A percentile compares a stretch with the other conserved stretches of the same genome.
Conservation (phyloP, 176 grass and related monocot species). For the Eleusine indica region DNA sequence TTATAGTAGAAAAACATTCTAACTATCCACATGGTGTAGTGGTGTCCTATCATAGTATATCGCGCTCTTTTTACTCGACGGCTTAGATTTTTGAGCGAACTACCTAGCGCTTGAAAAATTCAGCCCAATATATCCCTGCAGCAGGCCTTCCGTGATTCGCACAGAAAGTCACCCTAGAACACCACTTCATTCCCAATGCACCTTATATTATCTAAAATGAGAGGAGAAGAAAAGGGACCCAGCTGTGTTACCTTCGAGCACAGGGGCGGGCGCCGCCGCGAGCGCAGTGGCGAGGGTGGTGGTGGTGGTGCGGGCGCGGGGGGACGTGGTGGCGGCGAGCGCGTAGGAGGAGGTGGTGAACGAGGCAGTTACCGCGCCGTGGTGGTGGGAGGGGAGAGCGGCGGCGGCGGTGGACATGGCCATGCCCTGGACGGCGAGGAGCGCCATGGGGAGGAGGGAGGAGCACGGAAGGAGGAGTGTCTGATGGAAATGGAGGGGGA, state of each 20-base stretch:
- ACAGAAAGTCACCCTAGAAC: not conserved
- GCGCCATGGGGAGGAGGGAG: constrained; percentile 37
- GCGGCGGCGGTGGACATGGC: constrained; percentile 1
- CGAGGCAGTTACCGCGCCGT: constrained; percentile 34
- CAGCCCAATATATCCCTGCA: not conserved
- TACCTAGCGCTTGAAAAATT: not conserved
- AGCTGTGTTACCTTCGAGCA: constrained; percentile 5
- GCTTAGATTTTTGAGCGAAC: not conserved
- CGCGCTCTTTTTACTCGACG: not conserved
- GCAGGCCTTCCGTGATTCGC: not conserved
- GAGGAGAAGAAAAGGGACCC: not conserved
- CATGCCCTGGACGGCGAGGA: constrained; percentile 53
- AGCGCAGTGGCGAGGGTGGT: constrained; percentile 9
- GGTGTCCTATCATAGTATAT: not conserved
- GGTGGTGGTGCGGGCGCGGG: constrained; percentile 14
- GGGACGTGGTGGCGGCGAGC: constrained; percentile 15
- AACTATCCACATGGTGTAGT: not conserved
- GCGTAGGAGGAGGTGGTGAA: constrained; percentile 44
- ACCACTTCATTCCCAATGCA: not conserved
- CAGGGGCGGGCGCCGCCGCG: constrained; percentile 34
- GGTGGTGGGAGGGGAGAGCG: constrained; percentile 33
- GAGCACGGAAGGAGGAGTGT: not conserved
- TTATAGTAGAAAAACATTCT: not conserved
- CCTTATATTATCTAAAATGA: not conserved
- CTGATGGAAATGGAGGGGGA: constrained; percentile 8